Evolutionary conservation across 1,284 basidiomycete genomes (phyloP), one percentile per base, ranked within the genome.

Genomic region (Microbotryum silenes-acaulis): DNA sequence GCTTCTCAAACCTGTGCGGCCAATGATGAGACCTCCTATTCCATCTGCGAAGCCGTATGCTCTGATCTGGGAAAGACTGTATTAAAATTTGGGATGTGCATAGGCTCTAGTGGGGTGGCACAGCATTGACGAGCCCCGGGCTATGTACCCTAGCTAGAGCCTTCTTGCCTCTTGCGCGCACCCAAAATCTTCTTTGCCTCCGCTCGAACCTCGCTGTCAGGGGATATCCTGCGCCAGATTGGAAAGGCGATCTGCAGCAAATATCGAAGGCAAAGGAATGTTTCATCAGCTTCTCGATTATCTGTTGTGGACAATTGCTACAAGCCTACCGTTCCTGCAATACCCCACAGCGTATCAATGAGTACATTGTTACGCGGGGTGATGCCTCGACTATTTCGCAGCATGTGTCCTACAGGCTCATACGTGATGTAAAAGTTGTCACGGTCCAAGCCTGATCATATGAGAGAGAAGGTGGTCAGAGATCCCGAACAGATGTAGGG

Each of bases 351-450:
- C 23, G 76, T 72, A 68, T 90, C 88, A 56, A 83, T 64, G 49
- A 86, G 60, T 44, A 80, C 70, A 71, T 84, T 86, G 70, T 83
- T 83, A n/a, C 80, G 76, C 2, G 88, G 87, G 0, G 86, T 80
- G 29, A 82, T 77, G 5, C 88, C 90, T 25, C 86, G 81, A 3
- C 80, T 81, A 7, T 84, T 81, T 50, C 87, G 80, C 75, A 93
- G 86, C 29, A 91, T 69, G 59, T 82, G 77, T 3, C 84, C 83
- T 37, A 87, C 77, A 23, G 89, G 74, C 71, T 90, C 85, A 45
- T 81, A 83, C 0, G 87, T 83, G 68, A 92, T 90, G 69, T 91
- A 87, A 67, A 83, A 84, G 44, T 88, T 75, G 25, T 86, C 87
- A 29, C 79, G 82, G 67, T 84, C 79, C 20, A 93, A 79, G 42